These are phyloP conservation scores for Citrus sp. DNA, from an alignment of 345 rosid genomes.

Conservation along the genomic window DNA sequence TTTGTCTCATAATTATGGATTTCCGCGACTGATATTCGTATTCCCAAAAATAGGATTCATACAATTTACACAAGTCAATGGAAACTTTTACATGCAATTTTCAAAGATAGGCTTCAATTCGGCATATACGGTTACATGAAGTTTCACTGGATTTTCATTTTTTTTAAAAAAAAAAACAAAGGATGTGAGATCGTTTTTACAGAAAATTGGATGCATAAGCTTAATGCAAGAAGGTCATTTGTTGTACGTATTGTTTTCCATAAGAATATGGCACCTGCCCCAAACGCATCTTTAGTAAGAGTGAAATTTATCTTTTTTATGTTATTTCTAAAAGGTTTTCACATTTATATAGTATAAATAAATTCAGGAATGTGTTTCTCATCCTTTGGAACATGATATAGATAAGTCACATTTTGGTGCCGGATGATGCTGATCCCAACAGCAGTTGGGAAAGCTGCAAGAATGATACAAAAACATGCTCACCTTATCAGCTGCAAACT, in stretches of 20 bases:
- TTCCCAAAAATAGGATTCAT: neutral
- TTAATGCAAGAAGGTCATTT: neutral
- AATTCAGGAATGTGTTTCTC: too few relatives aligned
- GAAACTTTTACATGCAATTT: neutral
- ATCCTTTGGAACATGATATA: conserved; percentile 11
- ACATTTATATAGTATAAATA: too few relatives aligned
- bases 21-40: neutral
- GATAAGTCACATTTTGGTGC: conserved; percentile 82
- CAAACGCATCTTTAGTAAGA: too few relatives aligned
- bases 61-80: neutral
- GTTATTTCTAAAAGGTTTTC: too few relatives aligned
- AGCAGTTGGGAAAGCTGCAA: conserved; percentile 84
- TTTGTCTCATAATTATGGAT: neutral
- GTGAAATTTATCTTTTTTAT: too few relatives aligned
- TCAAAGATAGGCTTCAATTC: neutral
- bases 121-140: neutral
- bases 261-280: too few relatives aligned
- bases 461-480: conserved; percentile 51
- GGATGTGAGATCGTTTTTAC: neutral
- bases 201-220: neutral
- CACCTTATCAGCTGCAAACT: conserved; percentile 49
- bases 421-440: conserved; percentile 65
- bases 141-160: too few relatives aligned
- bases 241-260: too few relatives aligned
- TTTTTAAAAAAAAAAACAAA: fast-evolving